Conservation (phyloP, 768 basidiomycete genomes). For the Phaeotremella skinneri region DNA sequence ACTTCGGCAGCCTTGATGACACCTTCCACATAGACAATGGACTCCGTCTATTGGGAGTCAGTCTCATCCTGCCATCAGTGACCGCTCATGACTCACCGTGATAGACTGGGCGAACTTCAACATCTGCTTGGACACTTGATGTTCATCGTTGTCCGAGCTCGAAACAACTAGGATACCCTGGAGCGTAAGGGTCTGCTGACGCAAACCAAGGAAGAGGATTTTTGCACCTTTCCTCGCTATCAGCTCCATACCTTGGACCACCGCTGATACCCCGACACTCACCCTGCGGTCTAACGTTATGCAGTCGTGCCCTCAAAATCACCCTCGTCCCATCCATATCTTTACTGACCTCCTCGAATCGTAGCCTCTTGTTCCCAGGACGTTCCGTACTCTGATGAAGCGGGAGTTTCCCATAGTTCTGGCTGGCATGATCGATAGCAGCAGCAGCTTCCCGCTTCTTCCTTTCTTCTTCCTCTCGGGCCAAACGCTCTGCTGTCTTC, state of each 20-base stretch:
- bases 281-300: slow-evolving; percentile 84
- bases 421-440: slow-evolving; percentile 56
- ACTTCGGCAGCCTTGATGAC: slow-evolving; percentile 74
- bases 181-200: slow-evolving; percentile 79
- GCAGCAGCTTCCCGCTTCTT: slow-evolving; percentile 55
- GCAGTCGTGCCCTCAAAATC: slow-evolving; percentile 81
- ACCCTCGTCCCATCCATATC: slow-evolving; percentile 70
- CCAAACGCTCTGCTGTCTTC: slow-evolving; percentile 81
- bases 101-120: slow-evolving; percentile 81
- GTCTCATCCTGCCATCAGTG: background rate
- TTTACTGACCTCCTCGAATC: slow-evolving; percentile 60
- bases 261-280: slow-evolving; percentile 2
- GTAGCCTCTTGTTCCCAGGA: slow-evolving; percentile 42
- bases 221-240: slow-evolving; percentile 62
- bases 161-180: slow-evolving; percentile 75
- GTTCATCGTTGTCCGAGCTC: slow-evolving; percentile 55
- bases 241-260: background rate
- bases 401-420: slow-evolving; percentile 82
- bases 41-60: slow-evolving; percentile 59
- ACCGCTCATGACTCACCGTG: slow-evolving; percentile 50
- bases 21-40: slow-evolving; percentile 87
- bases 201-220: slow-evolving; percentile 89
- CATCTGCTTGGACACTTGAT: slow-evolving; percentile 87
- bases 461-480: slow-evolving; percentile 71
- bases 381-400: slow-evolving; percentile 88